Percentiles rank a stretch among this genome's conserved stretches.
Evolutionary conservation across 129 eudicot species (phyloP).

Genomic region (Ambrosia artemisiifolia): DNA sequence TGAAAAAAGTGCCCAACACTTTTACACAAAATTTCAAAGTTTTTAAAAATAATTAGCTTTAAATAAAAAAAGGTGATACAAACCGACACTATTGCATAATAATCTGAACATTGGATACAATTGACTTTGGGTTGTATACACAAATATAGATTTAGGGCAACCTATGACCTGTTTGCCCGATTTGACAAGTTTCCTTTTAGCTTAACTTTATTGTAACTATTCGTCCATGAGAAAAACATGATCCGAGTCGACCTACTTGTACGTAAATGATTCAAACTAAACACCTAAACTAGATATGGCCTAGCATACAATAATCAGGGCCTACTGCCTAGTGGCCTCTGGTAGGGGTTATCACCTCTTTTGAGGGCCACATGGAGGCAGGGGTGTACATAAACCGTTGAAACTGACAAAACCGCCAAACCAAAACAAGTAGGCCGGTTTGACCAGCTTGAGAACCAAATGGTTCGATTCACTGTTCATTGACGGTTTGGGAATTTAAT

Average conservation of each 20-base stretch:
- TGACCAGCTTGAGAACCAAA: too few relatives aligned
- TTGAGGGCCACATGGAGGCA: too few relatives aligned
- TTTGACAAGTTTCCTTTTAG: background rate
- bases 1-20: background rate
- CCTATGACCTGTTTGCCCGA: background rate
- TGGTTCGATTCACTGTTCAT: too few relatives aligned
- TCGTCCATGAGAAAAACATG: background rate
- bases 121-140: background rate
- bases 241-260: background rate
- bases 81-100: background rate
- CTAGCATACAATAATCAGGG: background rate
- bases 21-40: background rate
- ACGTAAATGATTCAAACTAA: background rate
- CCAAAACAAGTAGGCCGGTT: too few relatives aligned
- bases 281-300: background rate
- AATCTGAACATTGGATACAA: background rate
- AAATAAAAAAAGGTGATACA: background rate
- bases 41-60: background rate
- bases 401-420: too few relatives aligned
- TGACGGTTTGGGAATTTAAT: too few relatives aligned
- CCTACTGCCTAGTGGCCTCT: background rate
- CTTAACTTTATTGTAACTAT: background rate
- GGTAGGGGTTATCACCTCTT: too few relatives aligned
- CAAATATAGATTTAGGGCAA: background rate
- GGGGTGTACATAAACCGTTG: too few relatives aligned